Evolutionary conservation across 2,329 filamentous ascomycete species (phyloP).

Genomic region (Shiraia sp.): DNA sequence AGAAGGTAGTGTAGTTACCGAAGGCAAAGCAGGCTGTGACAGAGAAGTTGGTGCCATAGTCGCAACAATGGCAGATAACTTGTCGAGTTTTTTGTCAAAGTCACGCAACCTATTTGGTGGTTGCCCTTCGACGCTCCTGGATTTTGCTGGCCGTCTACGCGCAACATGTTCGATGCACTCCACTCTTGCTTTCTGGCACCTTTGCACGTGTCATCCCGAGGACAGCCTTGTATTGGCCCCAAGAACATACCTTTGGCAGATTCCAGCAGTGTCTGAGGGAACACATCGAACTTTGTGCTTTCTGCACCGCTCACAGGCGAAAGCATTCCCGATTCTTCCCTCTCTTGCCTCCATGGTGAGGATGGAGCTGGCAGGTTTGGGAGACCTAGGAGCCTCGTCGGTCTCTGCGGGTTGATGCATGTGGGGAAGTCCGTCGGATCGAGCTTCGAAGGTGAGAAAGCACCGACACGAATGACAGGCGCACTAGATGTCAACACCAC

Average conservation of each 20-base stretch:
- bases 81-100: conserved; percentile 41
- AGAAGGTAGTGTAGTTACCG: conserved; percentile 24
- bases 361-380: conserved; percentile 29
- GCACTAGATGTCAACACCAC: conserved; percentile 12
- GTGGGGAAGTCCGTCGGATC: conserved; percentile 43
- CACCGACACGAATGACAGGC: conserved; percentile 9
- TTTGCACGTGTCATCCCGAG: conserved; percentile 39
- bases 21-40: conserved; percentile 28
- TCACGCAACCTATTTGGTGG: conserved; percentile 36
- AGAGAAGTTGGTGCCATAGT: conserved; percentile 29
- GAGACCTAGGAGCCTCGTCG: conserved; percentile 29
- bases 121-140: conserved; percentile 25
- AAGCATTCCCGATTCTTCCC: conserved; percentile 42
- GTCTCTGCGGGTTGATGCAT: conserved; percentile 29
- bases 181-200: conserved; percentile 42
- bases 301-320: conserved; percentile 42
- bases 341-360: conserved; percentile 42
- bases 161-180: conserved; percentile 44
- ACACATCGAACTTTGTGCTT: conserved; percentile 45
- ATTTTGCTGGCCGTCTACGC: conserved; percentile 40
- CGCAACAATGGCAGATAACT: conserved; percentile 37
- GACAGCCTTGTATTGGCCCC: conserved; percentile 9
- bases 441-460: conserved; percentile 16
- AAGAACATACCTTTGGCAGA: conserved; percentile 40
- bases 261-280: conserved; percentile 34